Evolutionary conservation across 495 filamentous ascomycete genomes (phyloP), one percentile per base, ranked within the genome.

Genomic region (Tuber borchii): DNA sequence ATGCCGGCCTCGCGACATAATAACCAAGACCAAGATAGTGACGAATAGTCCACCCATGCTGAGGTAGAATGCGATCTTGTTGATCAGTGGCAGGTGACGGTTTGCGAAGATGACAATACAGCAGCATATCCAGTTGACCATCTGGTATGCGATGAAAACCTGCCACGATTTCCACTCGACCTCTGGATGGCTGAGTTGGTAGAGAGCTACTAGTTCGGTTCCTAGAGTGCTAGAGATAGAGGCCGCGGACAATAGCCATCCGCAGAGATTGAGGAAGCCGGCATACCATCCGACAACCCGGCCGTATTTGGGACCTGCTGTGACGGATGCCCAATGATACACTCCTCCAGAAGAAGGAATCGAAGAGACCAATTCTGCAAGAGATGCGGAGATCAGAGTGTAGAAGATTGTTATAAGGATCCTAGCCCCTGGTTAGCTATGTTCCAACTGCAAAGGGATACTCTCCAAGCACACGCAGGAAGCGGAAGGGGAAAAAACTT

Each of bases 291-390:
- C 92, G 69, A 89, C 85, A 2, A 88, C 82, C 20, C 91, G 88
- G 44, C 93, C 93, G 83, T 90, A 91, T 69, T 85, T 88, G 1
- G 87, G 87, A 2, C 92, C 92, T 8, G 88, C 89, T 0, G 92
- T 92, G 22, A 94, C 87, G 0, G 90, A 90, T 7, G 92, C 92
- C 92, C 92, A 95, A 83, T 95, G 93, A 78, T 95, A 95, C 2
- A 97, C 92, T 56, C 93, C 92, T n/a, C 90, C 91, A 12, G 90
- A 88, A 0, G 91, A 93, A 1, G 93, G 93, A 78, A 95, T 91
- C 1, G 91, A 87, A 1, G 92, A 94, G 17, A 93, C 90, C 69
- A 95, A 86, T 85, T 95, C 89, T 12, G 90, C 89, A 46, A 92
- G 88, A 5, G 88, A 90, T 6, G 88, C 87, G 1, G 87, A 86